phyloP scores from a whole-genome alignment of 2,329 filamentous ascomycete genomes.

The Talaromyces sp. region DNA sequence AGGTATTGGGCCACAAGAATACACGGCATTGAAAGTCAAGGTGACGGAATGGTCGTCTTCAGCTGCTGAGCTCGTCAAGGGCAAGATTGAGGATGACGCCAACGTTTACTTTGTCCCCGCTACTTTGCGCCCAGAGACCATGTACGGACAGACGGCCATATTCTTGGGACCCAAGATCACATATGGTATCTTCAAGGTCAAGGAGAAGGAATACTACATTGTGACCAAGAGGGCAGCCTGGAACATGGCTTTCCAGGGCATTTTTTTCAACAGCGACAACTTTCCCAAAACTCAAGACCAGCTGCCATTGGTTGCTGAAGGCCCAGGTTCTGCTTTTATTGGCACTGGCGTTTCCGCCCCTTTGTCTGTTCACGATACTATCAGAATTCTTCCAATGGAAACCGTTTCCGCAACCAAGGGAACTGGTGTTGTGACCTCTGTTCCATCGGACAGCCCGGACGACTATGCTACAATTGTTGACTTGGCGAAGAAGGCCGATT shows the following conservation, averaged over 20 bases:
- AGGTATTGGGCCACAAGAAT: constrained; percentile 80
- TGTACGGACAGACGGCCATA: constrained; percentile 97
- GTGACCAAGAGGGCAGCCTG: constrained; percentile 75
- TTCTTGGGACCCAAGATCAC: constrained; percentile 86
- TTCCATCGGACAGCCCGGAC: constrained; percentile 92
- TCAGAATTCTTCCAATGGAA: constrained; percentile 93
- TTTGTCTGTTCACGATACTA: constrained; percentile 74
- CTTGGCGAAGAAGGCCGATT: constrained; percentile 89
- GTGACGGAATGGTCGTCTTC: constrained; percentile 82
- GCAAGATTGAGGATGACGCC: constrained; percentile 70
- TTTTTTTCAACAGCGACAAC: constrained; percentile 56
- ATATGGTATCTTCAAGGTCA: constrained; percentile 81
- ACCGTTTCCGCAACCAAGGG: constrained; percentile 87
- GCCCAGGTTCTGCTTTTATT: constrained; percentile 72
- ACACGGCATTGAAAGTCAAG: constrained; percentile 85
- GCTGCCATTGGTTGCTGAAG: constrained; percentile 66
- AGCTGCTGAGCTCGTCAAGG: constrained; percentile 64
- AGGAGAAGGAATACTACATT: constrained; percentile 74
- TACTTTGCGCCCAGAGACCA: constrained; percentile 90
- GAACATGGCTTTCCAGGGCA: constrained; percentile 94
- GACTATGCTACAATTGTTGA: constrained; percentile 88
- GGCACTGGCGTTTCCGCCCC: constrained; percentile 88
- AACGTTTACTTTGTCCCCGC: constrained; percentile 87
- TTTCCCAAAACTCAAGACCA: constrained; percentile 59
- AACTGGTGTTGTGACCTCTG: constrained; percentile 91